Conservation (phyloP, 2,329 filamentous ascomycete genomes). For the Alternaria dauci region DNA sequence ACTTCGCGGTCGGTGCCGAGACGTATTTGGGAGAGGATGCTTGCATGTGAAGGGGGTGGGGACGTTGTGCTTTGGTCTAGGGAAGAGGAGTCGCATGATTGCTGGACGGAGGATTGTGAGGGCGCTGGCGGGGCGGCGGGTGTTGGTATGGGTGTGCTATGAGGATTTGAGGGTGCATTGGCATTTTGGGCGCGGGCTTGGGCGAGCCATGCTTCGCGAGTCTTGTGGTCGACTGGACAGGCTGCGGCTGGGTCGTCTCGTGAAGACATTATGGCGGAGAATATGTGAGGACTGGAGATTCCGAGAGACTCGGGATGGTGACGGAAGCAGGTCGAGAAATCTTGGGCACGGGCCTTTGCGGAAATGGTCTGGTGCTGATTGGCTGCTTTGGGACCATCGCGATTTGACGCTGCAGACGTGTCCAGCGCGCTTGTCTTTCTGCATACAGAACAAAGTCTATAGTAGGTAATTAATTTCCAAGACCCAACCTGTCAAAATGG, state of each 20-base stretch:
- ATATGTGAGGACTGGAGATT: constrained; percentile 8
- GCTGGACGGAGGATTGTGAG: constrained; percentile 28
- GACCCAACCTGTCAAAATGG: constrained; percentile 4
- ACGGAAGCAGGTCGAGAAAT: constrained; percentile 33
- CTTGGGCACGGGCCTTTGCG: constrained; percentile 33
- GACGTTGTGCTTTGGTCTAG: constrained; percentile 43
- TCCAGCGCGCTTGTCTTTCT: not conserved
- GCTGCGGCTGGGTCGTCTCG: constrained; percentile 47
- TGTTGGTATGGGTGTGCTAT: constrained; percentile 22
- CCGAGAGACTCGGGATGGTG: constrained; percentile 23
- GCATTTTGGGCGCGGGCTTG: constrained; percentile 64
- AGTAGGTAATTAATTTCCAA: not conserved
- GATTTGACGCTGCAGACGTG: constrained; percentile 23
- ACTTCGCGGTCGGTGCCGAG: constrained; percentile 57
- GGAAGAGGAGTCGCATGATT: constrained; percentile 51
- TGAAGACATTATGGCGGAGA: constrained; percentile 33
- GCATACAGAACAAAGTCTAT: not conserved
- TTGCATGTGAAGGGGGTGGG: constrained; percentile 25
- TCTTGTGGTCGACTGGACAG: constrained; percentile 91
- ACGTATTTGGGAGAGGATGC: constrained; percentile 41
- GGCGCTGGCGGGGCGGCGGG: constrained; percentile 31
- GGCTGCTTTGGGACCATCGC: constrained; percentile 15
- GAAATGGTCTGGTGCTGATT: constrained; percentile 30
- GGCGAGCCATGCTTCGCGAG: constrained; percentile 84
- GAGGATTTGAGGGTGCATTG: constrained; percentile 28